Percentiles rank a stretch among this genome's conserved stretches.
phyloP scores from a whole-genome alignment of 257 asterid species.

The Echium plantagineum region DNA sequence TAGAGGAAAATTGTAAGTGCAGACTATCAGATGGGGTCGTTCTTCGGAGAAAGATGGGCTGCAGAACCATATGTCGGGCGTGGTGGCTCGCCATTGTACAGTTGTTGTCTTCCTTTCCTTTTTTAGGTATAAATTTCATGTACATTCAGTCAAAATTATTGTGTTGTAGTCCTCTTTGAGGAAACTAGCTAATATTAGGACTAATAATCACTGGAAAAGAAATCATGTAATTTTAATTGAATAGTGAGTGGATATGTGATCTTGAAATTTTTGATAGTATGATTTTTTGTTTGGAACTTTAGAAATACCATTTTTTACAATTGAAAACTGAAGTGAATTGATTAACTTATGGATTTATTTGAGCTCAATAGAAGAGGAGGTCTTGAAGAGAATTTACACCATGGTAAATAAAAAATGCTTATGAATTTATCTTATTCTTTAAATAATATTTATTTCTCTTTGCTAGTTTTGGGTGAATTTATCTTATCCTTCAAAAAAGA shows the following conservation, averaged over 20 bases:
- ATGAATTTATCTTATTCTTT: too few species aligned
- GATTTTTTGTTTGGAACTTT: too few species aligned
- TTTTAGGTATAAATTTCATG: not conserved
- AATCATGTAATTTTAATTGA: not conserved
- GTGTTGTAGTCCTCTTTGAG: not conserved
- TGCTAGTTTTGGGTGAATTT: too few species aligned
- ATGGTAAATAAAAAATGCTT: too few species aligned
- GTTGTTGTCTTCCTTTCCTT: conserved; percentile 3
- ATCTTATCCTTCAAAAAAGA: too few species aligned
- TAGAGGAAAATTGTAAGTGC: not conserved
- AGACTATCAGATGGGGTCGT: not conserved
- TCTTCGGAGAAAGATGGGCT: not conserved
- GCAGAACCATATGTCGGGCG: not conserved
- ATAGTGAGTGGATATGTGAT: not conserved
- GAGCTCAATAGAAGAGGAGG: too few species aligned
- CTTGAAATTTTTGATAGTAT: too few species aligned
- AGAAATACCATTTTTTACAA: too few species aligned
- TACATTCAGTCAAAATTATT: not conserved
- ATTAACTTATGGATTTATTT: too few species aligned
- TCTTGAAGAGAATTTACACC: too few species aligned
- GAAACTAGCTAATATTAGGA: not conserved
- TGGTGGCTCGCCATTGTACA: conserved; percentile 23
- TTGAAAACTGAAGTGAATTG: too few species aligned
- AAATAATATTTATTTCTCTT: too few species aligned
- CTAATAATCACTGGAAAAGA: not conserved